A percentile compares a stretch with the other conserved stretches of the same genome.
phyloP scores from a whole-genome alignment of 73 alveolate species.

The Breviolum minutum region DNA sequence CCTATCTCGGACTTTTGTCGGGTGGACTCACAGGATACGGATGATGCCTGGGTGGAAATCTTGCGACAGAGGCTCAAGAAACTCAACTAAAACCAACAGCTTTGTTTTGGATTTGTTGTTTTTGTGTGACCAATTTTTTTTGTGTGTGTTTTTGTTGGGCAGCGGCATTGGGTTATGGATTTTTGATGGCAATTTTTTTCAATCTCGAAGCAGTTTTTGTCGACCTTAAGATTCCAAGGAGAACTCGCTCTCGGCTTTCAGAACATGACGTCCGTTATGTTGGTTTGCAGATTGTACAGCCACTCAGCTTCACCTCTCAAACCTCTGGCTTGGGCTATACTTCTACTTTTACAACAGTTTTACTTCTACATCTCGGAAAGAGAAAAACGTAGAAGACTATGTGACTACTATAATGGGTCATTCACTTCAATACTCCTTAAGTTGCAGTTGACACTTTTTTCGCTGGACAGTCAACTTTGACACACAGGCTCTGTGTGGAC shows the following conservation, averaged over 20 bases:
- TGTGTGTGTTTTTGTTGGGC: no score
- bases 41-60: constrained; percentile 46
- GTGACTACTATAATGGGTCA: no score
- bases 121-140: background rate
- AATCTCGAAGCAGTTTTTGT: background rate
- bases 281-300: constrained; percentile 68
- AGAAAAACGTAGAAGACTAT: no score
- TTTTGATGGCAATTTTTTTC: background rate
- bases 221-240: background rate
- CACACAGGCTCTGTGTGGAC: constrained; percentile 84
- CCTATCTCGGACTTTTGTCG: constrained; percentile 10
- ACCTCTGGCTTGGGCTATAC: no score
- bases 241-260: constrained; percentile 47
- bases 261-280: constrained; percentile 70
- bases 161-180: no score
- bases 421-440: no score
- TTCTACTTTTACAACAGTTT: background rate
- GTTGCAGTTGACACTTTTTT: background rate
- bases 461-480: background rate
- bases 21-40: constrained; percentile 8
- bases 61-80: constrained; percentile 42
- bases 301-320: background rate
- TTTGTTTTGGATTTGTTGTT: background rate
- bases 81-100: background rate
- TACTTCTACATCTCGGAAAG: background rate